Base-by-base conservation (phyloP, 768 basidiomycete species). In the Epithele typhae region DNA sequence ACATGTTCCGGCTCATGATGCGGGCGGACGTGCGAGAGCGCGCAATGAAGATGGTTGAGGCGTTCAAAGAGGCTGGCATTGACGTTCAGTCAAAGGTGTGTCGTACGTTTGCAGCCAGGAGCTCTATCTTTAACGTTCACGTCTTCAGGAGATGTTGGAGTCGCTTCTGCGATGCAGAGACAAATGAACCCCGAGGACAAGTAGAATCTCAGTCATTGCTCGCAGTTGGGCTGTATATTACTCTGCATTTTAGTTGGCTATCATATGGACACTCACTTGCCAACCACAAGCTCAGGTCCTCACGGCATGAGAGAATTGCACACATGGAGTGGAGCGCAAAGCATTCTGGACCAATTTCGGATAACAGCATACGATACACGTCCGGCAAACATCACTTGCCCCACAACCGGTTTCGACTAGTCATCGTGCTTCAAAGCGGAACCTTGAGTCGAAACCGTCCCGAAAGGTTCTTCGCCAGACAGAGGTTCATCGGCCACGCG, bases 401-500 rank as follows among this genome's bases (percentile, higher is more conserved):
- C n/a, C n/a, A n/a, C n/a, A n/a, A n/a, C n/a, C n/a, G n/a, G n/a
- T n/a, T n/a, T n/a, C n/a, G n/a, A n/a, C n/a, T n/a, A n/a, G n/a
- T n/a, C n/a, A n/a, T n/a, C n/a, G n/a, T n/a, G n/a, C n/a, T n/a
- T n/a, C n/a, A n/a, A n/a, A n/a, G n/a, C n/a, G n/a, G n/a, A n/a
- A n/a, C n/a, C n/a, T n/a, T n/a, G n/a, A n/a, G n/a, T n/a, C n/a
- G n/a, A n/a, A n/a, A n/a, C n/a, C n/a, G n/a, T n/a, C n/a, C n/a
- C n/a, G n/a, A n/a, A n/a, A n/a, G n/a, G n/a, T n/a, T n/a, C n/a
- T n/a, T n/a, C n/a, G n/a, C n/a, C n/a, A n/a, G n/a, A n/a, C n/a
- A 49, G 8, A 17, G 51, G 59, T 54, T 72, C 40, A 57, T 58
- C 22, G 59, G 58, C 51, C 14, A 43, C 51, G 64, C 51, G 54